phyloP scores from a whole-genome alignment of 371 early-diverging fungal species.

The Apophysomyces sp. region DNA sequence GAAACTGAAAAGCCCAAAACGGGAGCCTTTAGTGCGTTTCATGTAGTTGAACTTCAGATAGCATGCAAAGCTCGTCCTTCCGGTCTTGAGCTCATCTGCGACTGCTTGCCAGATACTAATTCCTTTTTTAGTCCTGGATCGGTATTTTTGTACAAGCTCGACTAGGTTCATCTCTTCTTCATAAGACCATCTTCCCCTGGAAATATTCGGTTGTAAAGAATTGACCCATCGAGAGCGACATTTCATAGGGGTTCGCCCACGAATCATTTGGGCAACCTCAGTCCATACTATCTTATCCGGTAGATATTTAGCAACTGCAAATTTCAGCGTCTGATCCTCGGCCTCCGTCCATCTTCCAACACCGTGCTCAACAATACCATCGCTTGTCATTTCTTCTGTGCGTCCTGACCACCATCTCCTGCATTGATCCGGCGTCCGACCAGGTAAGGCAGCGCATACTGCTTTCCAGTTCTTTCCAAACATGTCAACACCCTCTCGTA shows the following conservation, averaged over 20 bases:
- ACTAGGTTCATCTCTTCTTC: slow-evolving; percentile 33
- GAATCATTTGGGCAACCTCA: slow-evolving; percentile 23
- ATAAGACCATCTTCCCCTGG: slow-evolving; percentile 26
- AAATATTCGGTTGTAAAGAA: slow-evolving; percentile 4
- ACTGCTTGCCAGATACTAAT: slow-evolving; percentile 22
- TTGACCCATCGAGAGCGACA: slow-evolving; percentile 27
- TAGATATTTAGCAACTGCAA: slow-evolving; percentile 19
- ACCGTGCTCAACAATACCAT: not conserved
- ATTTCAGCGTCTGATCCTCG: slow-evolving; percentile 24
- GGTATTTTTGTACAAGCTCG: slow-evolving; percentile 29
- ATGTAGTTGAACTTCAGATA: slow-evolving; percentile 20
- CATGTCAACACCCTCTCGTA: slow-evolving; percentile 39
- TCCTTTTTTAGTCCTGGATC: not conserved
- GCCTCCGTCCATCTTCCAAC: slow-evolving; percentile 24
- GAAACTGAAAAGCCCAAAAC: not conserved
- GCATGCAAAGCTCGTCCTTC: slow-evolving; percentile 23
- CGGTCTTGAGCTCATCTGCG: slow-evolving; percentile 26
- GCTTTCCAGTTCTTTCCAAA: slow-evolving; percentile 46
- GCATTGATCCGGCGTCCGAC: slow-evolving; percentile 35
- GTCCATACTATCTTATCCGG: slow-evolving; percentile 19
- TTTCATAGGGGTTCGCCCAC: slow-evolving; percentile 20
- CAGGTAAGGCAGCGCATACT: slow-evolving; percentile 30
- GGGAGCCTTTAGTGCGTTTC: slow-evolving; percentile 1
- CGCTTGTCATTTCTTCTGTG: not conserved
- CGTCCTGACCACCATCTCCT: slow-evolving; percentile 29